Conservation (phyloP, 108 stramenopile genomes). For the Cyclotella atomus region DNA sequence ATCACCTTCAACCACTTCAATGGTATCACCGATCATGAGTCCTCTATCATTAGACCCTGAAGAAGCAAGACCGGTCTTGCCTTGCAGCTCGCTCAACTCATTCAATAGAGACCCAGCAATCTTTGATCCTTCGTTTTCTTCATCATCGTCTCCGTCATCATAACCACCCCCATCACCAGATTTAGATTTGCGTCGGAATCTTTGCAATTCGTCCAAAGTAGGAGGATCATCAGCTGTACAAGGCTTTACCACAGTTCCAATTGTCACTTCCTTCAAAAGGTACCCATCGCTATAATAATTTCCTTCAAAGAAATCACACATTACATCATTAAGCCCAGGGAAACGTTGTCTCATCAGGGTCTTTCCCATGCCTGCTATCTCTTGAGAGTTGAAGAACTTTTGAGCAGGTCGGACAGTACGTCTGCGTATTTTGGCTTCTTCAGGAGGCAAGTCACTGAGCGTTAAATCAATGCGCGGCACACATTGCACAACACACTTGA, state of each 20-base stretch:
- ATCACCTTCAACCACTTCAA: conserved; percentile 95
- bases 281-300: conserved; percentile 95
- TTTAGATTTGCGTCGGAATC: conserved; percentile 80
- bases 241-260: conserved; percentile 88
- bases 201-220: conserved; percentile 92
- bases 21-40: conserved; percentile 91
- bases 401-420: conserved; percentile 88
- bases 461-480: conserved; percentile 94
- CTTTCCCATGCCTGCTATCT: conserved; percentile 77
- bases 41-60: conserved; percentile 56
- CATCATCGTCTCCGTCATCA: conserved; percentile 70
- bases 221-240: conserved; percentile 89
- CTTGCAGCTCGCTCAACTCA: conserved; percentile 87
- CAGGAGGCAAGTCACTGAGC: conserved; percentile 69
- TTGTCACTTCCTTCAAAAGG: conserved; percentile 92
- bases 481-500: conserved; percentile 90
- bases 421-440: conserved; percentile 81
- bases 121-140: conserved; percentile 87
- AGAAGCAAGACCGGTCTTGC: conserved; percentile 69
- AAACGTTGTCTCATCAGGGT: conserved; percentile 68
- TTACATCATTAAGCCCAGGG: conserved; percentile 71
- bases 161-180: conserved; percentile 55
- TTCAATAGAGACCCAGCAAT: conserved; percentile 81
- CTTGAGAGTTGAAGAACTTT: conserved; percentile 92
- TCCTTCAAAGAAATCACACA: conserved; percentile 88